Conservation (phyloP, 345 rosid species). For the Xanthoceras sorbifolium region DNA sequence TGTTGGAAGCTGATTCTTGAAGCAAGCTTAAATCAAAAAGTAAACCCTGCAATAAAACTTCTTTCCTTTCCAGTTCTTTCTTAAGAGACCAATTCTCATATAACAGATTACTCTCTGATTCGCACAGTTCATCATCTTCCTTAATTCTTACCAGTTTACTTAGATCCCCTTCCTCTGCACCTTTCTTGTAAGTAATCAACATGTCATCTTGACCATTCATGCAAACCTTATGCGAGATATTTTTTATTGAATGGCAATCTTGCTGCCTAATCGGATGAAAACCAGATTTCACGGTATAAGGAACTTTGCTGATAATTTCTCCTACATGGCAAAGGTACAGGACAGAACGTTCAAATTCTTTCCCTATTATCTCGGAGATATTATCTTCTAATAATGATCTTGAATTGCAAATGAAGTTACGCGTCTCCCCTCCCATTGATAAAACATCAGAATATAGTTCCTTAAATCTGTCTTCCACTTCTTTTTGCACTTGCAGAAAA, state of each 20-base stretch:
- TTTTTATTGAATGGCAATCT: slow-evolving; percentile 20
- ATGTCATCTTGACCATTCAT: slow-evolving; percentile 20
- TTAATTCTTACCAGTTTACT: slow-evolving; percentile 30
- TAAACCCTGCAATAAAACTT: slow-evolving; percentile 73
- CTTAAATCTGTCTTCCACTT: slow-evolving; percentile 53
- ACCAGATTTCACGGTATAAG: slow-evolving; percentile 27
- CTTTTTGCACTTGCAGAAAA: slow-evolving; percentile 59
- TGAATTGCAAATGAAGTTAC: slow-evolving; percentile 39
- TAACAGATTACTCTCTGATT: slow-evolving; percentile 31
- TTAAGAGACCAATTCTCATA: slow-evolving; percentile 58
- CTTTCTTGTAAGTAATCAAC: slow-evolving; percentile 23
- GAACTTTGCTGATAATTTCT: slow-evolving; percentile 36
- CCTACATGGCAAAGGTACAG: slow-evolving; percentile 52
- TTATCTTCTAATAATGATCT: slow-evolving; percentile 60
- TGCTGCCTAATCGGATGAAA: slow-evolving; percentile 26
- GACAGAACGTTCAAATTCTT: slow-evolving; percentile 51
- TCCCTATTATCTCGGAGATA: slow-evolving; percentile 55
- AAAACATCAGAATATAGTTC: slow-evolving; percentile 46
- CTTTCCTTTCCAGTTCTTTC: slow-evolving; percentile 79
- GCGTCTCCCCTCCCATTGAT: slow-evolving; percentile 51
- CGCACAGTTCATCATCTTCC: slow-evolving; percentile 32
- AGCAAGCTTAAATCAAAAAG: slow-evolving; percentile 87
- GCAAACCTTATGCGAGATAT: slow-evolving; percentile 20
- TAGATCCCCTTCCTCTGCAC: slow-evolving; percentile 26
- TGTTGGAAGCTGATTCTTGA: slow-evolving; percentile 83